Conservation (phyloP, 768 basidiomycete genomes). For the Mycena galopus region DNA sequence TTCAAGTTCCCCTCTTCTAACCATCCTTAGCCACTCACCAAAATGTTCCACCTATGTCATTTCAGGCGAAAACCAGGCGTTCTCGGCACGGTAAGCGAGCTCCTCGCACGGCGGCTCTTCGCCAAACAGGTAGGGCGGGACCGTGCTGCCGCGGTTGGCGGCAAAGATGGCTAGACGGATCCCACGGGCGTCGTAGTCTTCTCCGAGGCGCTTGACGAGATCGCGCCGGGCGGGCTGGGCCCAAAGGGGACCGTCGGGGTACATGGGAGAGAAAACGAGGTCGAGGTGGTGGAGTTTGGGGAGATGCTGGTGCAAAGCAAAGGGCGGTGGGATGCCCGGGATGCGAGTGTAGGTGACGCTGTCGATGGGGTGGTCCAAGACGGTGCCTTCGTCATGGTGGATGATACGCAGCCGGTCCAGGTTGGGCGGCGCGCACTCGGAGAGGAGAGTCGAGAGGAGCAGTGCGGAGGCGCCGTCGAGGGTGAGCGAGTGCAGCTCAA, state of each 20-base stretch:
- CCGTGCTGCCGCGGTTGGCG: background rate
- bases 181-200: conserved; percentile 1
- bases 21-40: no score
- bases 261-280: conserved; percentile 5
- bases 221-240: conserved; percentile 5
- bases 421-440: conserved; percentile 13
- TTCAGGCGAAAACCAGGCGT: background rate
- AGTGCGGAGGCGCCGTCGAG: conserved; percentile 7
- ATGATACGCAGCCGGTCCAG: conserved; percentile 2
- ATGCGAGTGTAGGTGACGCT: conserved; percentile 12
- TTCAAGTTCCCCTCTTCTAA: no score
- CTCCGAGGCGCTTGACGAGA: background rate
- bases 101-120: conserved; percentile 8
- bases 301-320: conserved; percentile 4
- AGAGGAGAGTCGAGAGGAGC: conserved; percentile 11
- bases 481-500: conserved; percentile 2
- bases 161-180: conserved; percentile 14
- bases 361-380: conserved; percentile 11
- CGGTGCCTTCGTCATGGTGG: background rate
- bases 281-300: conserved; percentile 15
- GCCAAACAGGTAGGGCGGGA: conserved; percentile 24
- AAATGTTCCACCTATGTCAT: background rate
- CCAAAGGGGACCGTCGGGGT: conserved; percentile 1
- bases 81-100: conserved; percentile 5
- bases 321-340: conserved; percentile 14